phyloP scores from a whole-genome alignment of 2,329 filamentous ascomycete species.

The Exophiala sideris region DNA sequence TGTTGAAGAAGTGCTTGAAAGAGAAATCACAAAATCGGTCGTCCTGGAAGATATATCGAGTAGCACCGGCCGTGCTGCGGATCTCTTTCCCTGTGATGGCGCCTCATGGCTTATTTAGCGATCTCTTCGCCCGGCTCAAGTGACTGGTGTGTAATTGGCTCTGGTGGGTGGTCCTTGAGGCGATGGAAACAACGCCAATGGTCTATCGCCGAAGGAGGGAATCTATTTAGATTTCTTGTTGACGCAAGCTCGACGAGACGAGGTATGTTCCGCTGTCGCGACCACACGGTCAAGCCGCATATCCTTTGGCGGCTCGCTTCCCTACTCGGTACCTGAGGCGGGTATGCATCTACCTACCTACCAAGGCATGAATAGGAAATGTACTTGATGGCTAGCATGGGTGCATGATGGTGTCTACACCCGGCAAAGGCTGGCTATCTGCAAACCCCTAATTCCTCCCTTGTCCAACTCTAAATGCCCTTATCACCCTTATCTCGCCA shows the following conservation, averaged over 20 bases:
- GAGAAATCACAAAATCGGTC: not conserved
- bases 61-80: not conserved
- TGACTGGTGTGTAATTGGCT: not conserved
- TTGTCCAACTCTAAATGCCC: not conserved
- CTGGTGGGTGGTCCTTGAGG: not conserved
- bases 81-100: too few relatives aligned
- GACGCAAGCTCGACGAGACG: not conserved
- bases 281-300: not conserved
- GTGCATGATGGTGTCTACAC: not conserved
- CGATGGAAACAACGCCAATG: not conserved
- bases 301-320: too few relatives aligned
- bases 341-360: too few relatives aligned
- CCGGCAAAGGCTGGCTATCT: not conserved
- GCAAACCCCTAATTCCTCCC: not conserved
- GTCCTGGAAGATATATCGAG: constrained; percentile 1
- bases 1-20: constrained; percentile 5
- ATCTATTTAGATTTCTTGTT: not conserved
- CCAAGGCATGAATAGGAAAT: too few relatives aligned
- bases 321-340: too few relatives aligned
- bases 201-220: not conserved
- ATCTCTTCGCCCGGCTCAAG: not conserved
- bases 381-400: not conserved
- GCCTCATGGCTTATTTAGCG: not conserved
- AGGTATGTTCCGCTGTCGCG: not conserved
- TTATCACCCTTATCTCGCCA: constrained; percentile 2